Conservation (phyloP, 2,329 filamentous ascomycete genomes). For the Phyllosticta capitalensis region DNA sequence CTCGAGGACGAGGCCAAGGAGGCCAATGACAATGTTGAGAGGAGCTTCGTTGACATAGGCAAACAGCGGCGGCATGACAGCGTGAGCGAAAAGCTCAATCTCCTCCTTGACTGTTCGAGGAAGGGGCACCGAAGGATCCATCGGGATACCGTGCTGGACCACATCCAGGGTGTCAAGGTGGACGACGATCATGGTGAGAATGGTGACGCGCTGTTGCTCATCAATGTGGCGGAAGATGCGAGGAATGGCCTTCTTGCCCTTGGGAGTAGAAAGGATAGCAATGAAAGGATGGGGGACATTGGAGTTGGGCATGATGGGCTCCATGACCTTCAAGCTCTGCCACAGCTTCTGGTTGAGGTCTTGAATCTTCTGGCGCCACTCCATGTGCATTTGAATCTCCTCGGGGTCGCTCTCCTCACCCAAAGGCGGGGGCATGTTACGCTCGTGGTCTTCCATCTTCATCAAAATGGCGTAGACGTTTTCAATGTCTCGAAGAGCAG, state of each 20-base stretch:
- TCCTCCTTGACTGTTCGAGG: conserved; percentile 69
- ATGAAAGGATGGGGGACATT: conserved; percentile 83
- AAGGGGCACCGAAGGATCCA: conserved; percentile 62
- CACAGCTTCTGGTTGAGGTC: conserved; percentile 73
- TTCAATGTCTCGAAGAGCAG: conserved; percentile 77
- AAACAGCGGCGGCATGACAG: conserved; percentile 84
- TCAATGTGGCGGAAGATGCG: conserved; percentile 90
- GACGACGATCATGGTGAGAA: conserved; percentile 90
- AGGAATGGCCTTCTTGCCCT: conserved; percentile 92
- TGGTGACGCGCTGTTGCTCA: conserved; percentile 85
- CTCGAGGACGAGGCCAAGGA: conserved; percentile 73
- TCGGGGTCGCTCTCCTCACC: conserved; percentile 57
- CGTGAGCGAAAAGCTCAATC: conserved; percentile 78
- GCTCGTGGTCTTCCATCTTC: conserved; percentile 88
- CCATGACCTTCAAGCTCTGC: conserved; percentile 82
- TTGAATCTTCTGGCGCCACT: conserved; percentile 66
- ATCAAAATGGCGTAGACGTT: conserved; percentile 80
- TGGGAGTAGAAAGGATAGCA: conserved; percentile 83
- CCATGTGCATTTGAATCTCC: conserved; percentile 61
- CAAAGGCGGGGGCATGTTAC: conserved; percentile 62
- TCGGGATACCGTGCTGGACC: conserved; percentile 60
- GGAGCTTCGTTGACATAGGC: conserved; percentile 85
- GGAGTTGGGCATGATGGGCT: conserved; percentile 58
- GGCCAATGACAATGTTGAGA: conserved; percentile 80
- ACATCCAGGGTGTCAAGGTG: conserved; percentile 90